Evolutionary conservation across 495 filamentous ascomycete species (phyloP), one percentile per base, ranked within the genome.

Genomic region (Opeltia flavorubescens): DNA sequence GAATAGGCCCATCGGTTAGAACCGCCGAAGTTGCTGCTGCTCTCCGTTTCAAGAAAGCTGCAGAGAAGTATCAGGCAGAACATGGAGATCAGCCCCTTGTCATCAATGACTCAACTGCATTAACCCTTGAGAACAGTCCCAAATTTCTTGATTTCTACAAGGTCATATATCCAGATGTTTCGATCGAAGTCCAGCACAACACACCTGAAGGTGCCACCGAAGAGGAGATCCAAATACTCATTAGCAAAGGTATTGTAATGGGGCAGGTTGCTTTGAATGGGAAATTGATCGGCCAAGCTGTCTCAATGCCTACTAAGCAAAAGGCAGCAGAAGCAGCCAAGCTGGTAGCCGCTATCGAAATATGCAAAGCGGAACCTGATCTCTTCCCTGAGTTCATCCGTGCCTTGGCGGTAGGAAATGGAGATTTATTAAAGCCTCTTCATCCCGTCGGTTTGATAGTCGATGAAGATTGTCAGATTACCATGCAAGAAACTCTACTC

Each of bases 121-220:
- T 73, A 27, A 69, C 61, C 27, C 62, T 51, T 13, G 57, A 59
- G 24, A 71, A 66, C 46, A 65, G 62, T 13, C 54, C 48, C 24
- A 58, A 54, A 15, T 72, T 71, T 51, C 55, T 73, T 39, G 64
- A 67, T 4, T 70, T 60, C 48, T 64, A 60, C 35, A 65, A 57
- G 41, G 55, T 63, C n/a, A 12, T 54, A 1, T 55, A 61, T 12
- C 52, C 44, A 6, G 46, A 48, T 8, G 30, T 54, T n/a, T 33
- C 39, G 17, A 52, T 64, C n/a, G 63, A 66, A n/a, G 33, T 62
- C 21, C 20, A 53, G 13, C 21, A 47, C 11, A 55, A 59, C 44
- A 31, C 34, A 46, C 39, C 29, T 41, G 20, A 21, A 13, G 7
- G 21, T 13, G 24, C 38, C 38, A 2, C 38, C 9, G 18, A 21